Evolutionary conservation across 345 rosid species (phyloP).

Genomic region (Citrus sp.): DNA sequence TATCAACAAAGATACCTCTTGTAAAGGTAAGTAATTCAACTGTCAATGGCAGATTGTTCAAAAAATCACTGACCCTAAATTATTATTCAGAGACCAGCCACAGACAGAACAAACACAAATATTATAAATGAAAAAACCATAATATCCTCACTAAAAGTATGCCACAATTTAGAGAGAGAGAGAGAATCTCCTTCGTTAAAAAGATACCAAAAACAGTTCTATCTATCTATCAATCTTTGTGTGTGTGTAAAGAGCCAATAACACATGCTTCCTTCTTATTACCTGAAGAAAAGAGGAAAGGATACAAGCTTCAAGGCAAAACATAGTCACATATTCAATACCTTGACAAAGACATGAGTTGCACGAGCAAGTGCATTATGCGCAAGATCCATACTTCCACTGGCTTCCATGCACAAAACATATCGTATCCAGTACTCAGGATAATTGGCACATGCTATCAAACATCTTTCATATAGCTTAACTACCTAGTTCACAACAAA

Average conservation of each 20-base stretch:
- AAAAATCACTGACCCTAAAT: too few species aligned
- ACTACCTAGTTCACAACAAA: slow-evolving; percentile 58
- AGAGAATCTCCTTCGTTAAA: neutral
- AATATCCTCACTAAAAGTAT: neutral
- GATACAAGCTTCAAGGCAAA: neutral
- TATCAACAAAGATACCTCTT: neutral
- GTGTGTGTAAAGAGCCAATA: neutral
- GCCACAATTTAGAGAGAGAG: too few species aligned
- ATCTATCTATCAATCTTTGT: too few species aligned
- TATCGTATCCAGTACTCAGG: slow-evolving; percentile 93
- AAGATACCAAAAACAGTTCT: neutral
- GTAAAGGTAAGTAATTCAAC: neutral
- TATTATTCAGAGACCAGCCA: neutral
- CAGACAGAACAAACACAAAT: neutral
- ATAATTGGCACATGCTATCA: slow-evolving; percentile 95
- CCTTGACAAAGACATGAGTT: slow-evolving; percentile 96
- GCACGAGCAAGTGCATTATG: slow-evolving; percentile 91
- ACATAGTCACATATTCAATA: slow-evolving; percentile 18
- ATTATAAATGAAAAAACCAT: neutral
- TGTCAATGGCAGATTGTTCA: neutral
- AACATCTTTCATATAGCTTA: slow-evolving; percentile 91
- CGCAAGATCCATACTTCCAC: slow-evolving; percentile 81
- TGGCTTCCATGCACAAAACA: slow-evolving; percentile 73
- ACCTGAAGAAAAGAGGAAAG: neutral
- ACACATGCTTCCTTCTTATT: neutral